Evolutionary conservation across 306 rosid species (phyloP).

Genomic region (Carpinus fangiana): DNA sequence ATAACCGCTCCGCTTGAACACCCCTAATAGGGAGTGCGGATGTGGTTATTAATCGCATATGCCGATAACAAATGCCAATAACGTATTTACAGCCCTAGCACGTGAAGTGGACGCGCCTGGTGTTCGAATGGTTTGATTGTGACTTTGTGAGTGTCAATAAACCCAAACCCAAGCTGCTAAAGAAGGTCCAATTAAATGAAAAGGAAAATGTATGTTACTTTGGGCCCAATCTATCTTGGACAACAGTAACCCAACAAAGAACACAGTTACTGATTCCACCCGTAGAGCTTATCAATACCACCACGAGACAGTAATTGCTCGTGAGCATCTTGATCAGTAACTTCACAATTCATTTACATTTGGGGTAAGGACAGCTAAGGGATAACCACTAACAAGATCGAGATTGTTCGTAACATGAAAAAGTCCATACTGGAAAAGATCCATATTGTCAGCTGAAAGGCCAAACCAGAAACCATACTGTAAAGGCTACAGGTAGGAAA

Average conservation of each 20-base stretch:
- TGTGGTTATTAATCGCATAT: too few species aligned
- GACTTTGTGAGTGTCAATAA: too few species aligned
- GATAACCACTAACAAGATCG: constrained; percentile 79
- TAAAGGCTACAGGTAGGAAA: constrained; percentile 7
- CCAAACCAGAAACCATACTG: constrained; percentile 11
- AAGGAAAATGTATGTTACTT: too few species aligned
- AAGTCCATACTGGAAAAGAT: constrained; percentile 72
- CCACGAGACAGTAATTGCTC: constrained; percentile 57
- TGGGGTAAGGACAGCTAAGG: constrained; percentile 82
- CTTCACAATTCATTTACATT: constrained; percentile 76
- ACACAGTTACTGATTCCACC: too few species aligned
- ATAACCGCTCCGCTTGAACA: too few species aligned
- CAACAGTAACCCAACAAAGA: too few species aligned
- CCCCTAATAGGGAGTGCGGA: too few species aligned
- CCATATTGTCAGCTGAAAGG: constrained; percentile 8
- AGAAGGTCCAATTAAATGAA: too few species aligned
- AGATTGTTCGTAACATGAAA: constrained; percentile 73
- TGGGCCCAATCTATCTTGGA: too few species aligned
- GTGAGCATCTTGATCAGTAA: constrained; percentile 44
- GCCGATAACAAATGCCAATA: background rate
- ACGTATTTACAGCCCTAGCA: background rate
- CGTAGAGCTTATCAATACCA: too few species aligned
- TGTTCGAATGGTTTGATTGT: too few species aligned
- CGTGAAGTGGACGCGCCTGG: constrained; percentile 16
- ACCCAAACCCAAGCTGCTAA: too few species aligned